Evolutionary conservation across 768 basidiomycete species (phyloP).

Genomic region (Mycena olivaceomarginata): DNA sequence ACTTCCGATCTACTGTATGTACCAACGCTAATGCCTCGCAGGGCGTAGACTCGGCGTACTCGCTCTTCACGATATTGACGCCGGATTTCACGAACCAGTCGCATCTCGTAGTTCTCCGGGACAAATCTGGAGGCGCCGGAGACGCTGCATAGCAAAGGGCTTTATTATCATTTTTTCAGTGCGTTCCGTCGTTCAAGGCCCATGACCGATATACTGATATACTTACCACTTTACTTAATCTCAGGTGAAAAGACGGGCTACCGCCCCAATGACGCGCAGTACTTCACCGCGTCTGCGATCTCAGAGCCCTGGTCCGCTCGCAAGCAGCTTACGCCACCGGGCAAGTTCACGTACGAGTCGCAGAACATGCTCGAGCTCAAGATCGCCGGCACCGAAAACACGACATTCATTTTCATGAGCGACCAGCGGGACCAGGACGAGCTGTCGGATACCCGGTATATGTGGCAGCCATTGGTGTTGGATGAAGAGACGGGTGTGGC

Average conservation of each 20-base stretch:
- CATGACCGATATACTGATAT: slow-evolving; percentile 20
- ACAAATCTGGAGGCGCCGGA: slow-evolving; percentile 38
- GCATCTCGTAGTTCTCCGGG: slow-evolving; percentile 34
- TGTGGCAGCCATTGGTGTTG: slow-evolving; percentile 36
- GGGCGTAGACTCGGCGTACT: slow-evolving; percentile 30
- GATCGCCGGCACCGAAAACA: slow-evolving; percentile 32
- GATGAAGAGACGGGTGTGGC: slow-evolving; percentile 27
- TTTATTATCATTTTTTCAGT: slow-evolving; percentile 38
- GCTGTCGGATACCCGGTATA: slow-evolving; percentile 34
- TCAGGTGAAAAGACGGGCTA: slow-evolving; percentile 36
- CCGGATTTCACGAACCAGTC: slow-evolving; percentile 35
- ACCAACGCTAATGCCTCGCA: slow-evolving; percentile 20
- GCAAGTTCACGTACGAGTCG: slow-evolving; percentile 33
- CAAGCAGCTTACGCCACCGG: slow-evolving; percentile 32
- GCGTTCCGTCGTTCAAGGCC: slow-evolving; percentile 15
- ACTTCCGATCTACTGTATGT: slow-evolving; percentile 17
- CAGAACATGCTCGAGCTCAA: slow-evolving; percentile 37
- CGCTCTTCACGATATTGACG: slow-evolving; percentile 35
- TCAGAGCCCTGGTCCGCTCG: slow-evolving; percentile 36
- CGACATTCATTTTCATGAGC: slow-evolving; percentile 36
- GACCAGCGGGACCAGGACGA: slow-evolving; percentile 31
- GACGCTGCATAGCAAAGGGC: slow-evolving; percentile 31
- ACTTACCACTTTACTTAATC: slow-evolving; percentile 22
- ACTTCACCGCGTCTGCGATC: slow-evolving; percentile 30
- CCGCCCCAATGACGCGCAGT: slow-evolving; percentile 38